Conservation (phyloP, 2,329 filamentous ascomycete genomes). For the Grosmannia clavigera region DNA sequence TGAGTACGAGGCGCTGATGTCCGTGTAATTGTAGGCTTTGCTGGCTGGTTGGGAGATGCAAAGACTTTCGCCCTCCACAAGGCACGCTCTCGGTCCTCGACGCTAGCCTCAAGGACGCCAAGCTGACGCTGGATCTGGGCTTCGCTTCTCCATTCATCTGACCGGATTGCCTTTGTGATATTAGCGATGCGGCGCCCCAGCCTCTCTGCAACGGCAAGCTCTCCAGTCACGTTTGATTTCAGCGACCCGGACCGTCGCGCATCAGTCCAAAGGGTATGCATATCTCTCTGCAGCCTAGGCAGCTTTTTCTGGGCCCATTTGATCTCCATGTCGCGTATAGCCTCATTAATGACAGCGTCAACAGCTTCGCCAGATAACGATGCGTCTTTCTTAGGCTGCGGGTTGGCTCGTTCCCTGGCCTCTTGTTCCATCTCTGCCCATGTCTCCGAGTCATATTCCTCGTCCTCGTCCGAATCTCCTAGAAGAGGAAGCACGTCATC, state of each 20-base stretch:
- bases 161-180: slow-evolving; percentile 37
- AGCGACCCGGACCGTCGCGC: slow-evolving; percentile 33
- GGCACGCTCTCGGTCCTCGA: slow-evolving; percentile 47
- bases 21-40: not conserved
- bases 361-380: slow-evolving; percentile 34
- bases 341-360: slow-evolving; percentile 36
- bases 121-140: slow-evolving; percentile 43
- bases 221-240: slow-evolving; percentile 28
- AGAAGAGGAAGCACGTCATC: slow-evolving; percentile 23
- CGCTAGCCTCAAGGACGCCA: slow-evolving; percentile 46
- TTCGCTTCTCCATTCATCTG: slow-evolving; percentile 37
- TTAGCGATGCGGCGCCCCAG: slow-evolving; percentile 42
- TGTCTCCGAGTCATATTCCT: slow-evolving; percentile 23
- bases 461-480: slow-evolving; percentile 34
- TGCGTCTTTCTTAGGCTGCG: slow-evolving; percentile 14
- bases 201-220: slow-evolving; percentile 27
- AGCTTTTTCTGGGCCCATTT: slow-evolving; percentile 48
- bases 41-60: slow-evolving; percentile 24
- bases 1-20: not conserved
- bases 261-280: slow-evolving; percentile 48
- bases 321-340: slow-evolving; percentile 40
- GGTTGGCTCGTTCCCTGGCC: slow-evolving; percentile 20
- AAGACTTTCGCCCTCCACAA: slow-evolving; percentile 30
- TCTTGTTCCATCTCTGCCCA: slow-evolving; percentile 48
- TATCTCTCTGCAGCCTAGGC: slow-evolving; percentile 41